A percentile compares a stretch with the other conserved stretches of the same genome.
phyloP scores from a whole-genome alignment of 2,329 filamentous ascomycete species.

The Alternaria gansuensis region DNA sequence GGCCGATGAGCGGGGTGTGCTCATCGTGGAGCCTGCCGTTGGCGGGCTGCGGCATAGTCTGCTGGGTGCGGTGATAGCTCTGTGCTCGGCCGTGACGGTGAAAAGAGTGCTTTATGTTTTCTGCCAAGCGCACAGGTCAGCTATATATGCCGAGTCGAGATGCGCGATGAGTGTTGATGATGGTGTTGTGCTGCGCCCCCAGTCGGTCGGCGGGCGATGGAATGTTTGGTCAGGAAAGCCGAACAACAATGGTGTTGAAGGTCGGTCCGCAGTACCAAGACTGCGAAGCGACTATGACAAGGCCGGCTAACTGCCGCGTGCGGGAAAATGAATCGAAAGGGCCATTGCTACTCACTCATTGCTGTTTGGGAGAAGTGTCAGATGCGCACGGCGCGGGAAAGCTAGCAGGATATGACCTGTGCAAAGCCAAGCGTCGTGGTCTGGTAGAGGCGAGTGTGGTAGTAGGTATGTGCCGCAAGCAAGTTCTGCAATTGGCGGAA shows the following conservation, averaged over 20 bases:
- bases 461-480: background rate
- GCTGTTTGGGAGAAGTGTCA: conserved; percentile 18
- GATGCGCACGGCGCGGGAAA: conserved; percentile 17
- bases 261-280: conserved; percentile 15
- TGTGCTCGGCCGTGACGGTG: conserved; percentile 40
- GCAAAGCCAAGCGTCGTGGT: conserved; percentile 19
- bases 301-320: conserved; percentile 15
- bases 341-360: conserved; percentile 31
- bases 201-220: conserved; percentile 4
- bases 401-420: conserved; percentile 25
- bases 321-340: conserved; percentile 21
- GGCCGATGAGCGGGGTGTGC: conserved; percentile 44
- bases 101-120: conserved; percentile 49
- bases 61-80: conserved; percentile 22
- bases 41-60: conserved; percentile 36
- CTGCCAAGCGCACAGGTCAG: conserved; percentile 31
- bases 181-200: conserved; percentile 14
- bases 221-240: conserved; percentile 7
- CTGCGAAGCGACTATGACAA: conserved; percentile 18
- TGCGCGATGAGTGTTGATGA: conserved; percentile 9
- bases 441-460: background rate
- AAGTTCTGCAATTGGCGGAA: conserved; percentile 14
- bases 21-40: conserved; percentile 43
- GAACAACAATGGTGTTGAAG: conserved; percentile 9
- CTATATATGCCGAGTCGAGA: conserved; percentile 8